Percentiles rank a stretch among this genome's conserved stretches.
Conservation (phyloP, 2,329 filamentous ascomycete species). For the Chaetoscypha palmicola region DNA sequence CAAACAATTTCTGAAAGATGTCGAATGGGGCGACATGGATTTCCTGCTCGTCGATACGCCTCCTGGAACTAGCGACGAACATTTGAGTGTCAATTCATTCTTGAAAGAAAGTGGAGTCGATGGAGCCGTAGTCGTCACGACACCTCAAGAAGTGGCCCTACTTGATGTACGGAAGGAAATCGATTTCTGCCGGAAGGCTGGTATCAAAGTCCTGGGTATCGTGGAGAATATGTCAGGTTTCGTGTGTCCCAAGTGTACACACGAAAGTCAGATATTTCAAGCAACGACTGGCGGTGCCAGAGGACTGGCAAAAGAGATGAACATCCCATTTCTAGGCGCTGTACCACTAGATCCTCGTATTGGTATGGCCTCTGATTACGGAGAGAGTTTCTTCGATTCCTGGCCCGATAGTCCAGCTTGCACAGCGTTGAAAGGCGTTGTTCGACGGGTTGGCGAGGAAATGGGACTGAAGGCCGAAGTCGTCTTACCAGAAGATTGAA, state of each 20-base stretch:
- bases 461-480: conserved; percentile 40
- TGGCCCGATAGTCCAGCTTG: conserved; percentile 93
- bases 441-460: conserved; percentile 61
- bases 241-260: conserved; percentile 86
- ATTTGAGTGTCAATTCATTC: conserved; percentile 87
- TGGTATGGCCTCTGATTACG: conserved; percentile 93
- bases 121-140: conserved; percentile 87
- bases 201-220: conserved; percentile 78
- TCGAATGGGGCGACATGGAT: conserved; percentile 94
- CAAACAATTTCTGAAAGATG: conserved; percentile 96
- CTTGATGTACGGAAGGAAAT: conserved; percentile 96
- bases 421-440: conserved; percentile 71
- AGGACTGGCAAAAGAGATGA: conserved; percentile 75
- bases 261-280: conserved; percentile 78
- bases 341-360: conserved; percentile 92
- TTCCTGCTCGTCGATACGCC: conserved; percentile 92
- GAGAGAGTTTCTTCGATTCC: conserved; percentile 92
- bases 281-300: conserved; percentile 84
- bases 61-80: conserved; percentile 91
- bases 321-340: conserved; percentile 78
- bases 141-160: conserved; percentile 87
- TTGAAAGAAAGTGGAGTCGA: conserved; percentile 88
- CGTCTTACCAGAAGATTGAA: conserved; percentile 22
- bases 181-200: conserved; percentile 93
- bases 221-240: conserved; percentile 99